phyloP scores from a whole-genome alignment of 345 rosid genomes.

The Mangifera indica region DNA sequence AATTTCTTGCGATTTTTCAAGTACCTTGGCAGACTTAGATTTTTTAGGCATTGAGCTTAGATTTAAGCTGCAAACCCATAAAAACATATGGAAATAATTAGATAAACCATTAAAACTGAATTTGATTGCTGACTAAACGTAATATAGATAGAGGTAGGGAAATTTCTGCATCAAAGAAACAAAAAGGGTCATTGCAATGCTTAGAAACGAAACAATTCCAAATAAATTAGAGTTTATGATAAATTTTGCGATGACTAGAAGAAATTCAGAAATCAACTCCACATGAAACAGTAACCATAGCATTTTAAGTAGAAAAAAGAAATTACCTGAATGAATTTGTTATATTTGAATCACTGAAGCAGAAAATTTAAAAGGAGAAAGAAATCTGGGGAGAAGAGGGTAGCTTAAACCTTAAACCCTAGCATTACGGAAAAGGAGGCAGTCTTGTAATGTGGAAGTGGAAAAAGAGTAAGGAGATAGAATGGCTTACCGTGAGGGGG shows the following conservation, averaged over 20 bases:
- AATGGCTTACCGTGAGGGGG: too few species aligned
- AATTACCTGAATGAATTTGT: too few species aligned
- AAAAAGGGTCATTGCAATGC: neutral
- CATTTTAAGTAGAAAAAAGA: neutral
- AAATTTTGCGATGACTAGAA: neutral
- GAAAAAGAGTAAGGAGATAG: too few species aligned
- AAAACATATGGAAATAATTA: neutral
- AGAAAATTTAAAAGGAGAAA: too few species aligned
- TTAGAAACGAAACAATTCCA: neutral
- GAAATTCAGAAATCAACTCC: neutral
- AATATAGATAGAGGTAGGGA: neutral
- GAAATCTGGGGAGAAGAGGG: too few species aligned
- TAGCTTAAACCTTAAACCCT: too few species aligned
- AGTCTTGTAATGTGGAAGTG: too few species aligned
- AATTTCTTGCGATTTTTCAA: conserved; percentile 13
- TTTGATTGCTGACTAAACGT: neutral
- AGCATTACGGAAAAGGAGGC: too few species aligned
- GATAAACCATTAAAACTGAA: neutral
- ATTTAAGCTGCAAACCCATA: neutral
- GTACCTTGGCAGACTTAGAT: conserved; percentile 26
- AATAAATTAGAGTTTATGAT: neutral
- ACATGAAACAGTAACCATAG: too few species aligned
- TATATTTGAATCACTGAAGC: too few species aligned
- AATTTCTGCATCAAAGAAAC: neutral
- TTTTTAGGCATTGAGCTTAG: conserved; percentile 32